phyloP scores from a whole-genome alignment of 2,329 filamentous ascomycete genomes.

The Ceratocystis albifundus region DNA sequence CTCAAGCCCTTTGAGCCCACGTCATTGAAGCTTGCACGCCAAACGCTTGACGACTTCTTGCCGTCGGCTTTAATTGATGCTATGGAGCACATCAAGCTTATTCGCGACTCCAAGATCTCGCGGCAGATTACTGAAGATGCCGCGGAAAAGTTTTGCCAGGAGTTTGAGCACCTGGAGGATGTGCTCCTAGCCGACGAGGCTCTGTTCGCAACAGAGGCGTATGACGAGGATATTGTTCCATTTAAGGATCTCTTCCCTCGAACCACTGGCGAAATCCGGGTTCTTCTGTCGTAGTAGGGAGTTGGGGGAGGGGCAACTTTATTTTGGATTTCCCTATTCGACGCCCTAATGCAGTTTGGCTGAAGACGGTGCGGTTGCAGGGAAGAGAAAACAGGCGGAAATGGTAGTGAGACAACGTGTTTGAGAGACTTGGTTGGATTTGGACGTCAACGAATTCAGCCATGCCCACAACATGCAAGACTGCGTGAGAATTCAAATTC shows the following conservation, averaged over 20 bases:
- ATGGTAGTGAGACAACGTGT: not conserved
- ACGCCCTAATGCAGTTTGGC: too few relatives aligned
- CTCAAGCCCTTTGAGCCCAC: constrained; percentile 49
- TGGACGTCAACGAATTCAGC: not conserved
- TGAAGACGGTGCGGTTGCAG: not conserved
- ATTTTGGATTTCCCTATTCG: not conserved
- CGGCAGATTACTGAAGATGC: constrained; percentile 71
- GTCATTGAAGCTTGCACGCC: constrained; percentile 55
- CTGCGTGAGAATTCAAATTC: not conserved
- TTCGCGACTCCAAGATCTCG: constrained; percentile 61
- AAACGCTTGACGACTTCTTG: constrained; percentile 76
- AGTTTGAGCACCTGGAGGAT: constrained; percentile 57
- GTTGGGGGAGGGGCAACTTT: not conserved
- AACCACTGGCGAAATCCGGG: constrained; percentile 48
- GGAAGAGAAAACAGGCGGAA: not conserved
- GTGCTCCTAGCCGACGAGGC: constrained; percentile 38
- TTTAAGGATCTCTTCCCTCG: constrained; percentile 43
- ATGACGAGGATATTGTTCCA: constrained; percentile 28
- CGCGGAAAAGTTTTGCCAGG: constrained; percentile 68
- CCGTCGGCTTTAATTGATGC: constrained; percentile 90
- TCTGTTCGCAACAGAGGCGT: constrained; percentile 22
- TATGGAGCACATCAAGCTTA: constrained; percentile 61
- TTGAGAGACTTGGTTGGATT: not conserved
- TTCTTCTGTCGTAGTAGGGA: constrained; percentile 43
- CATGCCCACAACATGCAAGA: not conserved